These are phyloP conservation scores for Annulohypoxylon bovei DNA, from an alignment of 495 filamentous ascomycete genomes.

Conservation along the genomic window DNA sequence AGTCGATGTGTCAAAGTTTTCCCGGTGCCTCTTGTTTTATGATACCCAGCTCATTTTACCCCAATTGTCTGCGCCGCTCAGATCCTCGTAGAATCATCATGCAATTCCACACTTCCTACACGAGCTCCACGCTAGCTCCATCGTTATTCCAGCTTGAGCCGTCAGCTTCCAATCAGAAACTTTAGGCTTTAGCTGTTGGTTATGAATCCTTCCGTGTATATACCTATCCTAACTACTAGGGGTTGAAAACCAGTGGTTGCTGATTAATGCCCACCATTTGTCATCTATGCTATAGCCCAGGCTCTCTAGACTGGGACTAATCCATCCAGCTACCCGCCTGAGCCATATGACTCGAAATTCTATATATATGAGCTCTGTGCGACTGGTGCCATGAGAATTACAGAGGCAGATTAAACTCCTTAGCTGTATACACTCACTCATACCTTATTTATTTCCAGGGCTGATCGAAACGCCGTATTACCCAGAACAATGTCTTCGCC, in stretches of 20 bases:
- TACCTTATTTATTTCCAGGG: background rate
- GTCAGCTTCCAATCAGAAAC: background rate
- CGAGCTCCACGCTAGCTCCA: background rate
- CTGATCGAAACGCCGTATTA: background rate
- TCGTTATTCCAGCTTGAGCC: background rate
- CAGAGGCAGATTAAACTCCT: background rate
- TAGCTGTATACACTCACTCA: background rate
- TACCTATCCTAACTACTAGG: slow-evolving; percentile 13
- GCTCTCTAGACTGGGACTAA: slow-evolving; percentile 2
- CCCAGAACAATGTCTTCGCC: slow-evolving; percentile 30
- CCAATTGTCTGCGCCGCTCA: background rate
- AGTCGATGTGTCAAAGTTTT: background rate
- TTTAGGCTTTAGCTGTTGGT: background rate
- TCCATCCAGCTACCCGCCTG: background rate
- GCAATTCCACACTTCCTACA: background rate
- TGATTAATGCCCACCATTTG: slow-evolving; percentile 32
- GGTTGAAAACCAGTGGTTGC: background rate
- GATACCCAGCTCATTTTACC: background rate
- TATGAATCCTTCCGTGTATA: slow-evolving; percentile 7
- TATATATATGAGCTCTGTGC: slow-evolving; percentile 25
- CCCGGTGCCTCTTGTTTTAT: slow-evolving; percentile 6
- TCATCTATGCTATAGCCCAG: slow-evolving; percentile 32
- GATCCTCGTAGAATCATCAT: background rate
- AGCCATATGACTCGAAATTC: background rate
- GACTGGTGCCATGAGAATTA: background rate